phyloP scores from a whole-genome alignment of 2,329 filamentous ascomycete species.

The Blastomyces gilchristii region DNA sequence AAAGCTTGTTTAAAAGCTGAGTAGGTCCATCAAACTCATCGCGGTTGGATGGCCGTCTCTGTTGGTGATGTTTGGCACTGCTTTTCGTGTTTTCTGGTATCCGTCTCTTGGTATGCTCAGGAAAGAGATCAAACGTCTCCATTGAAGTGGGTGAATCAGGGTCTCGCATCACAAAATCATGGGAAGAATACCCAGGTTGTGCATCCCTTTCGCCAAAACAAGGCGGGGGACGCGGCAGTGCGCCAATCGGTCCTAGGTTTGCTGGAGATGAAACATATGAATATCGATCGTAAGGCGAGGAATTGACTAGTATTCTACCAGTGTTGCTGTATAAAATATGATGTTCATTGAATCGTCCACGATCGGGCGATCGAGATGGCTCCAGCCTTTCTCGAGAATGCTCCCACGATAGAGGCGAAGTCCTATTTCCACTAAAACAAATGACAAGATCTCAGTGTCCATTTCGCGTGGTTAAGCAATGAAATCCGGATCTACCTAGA shows the following conservation, averaged over 20 bases:
- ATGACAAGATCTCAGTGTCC: conserved; percentile 7
- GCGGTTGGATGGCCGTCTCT: conserved; percentile 62
- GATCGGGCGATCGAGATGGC: conserved; percentile 16
- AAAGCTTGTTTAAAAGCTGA: conserved; percentile 65
- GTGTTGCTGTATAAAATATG: conserved; percentile 19
- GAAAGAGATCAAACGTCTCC: conserved; percentile 29
- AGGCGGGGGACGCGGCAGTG: conserved; percentile 22
- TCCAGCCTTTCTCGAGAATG: conserved; percentile 11
- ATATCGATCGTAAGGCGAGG: conserved; percentile 23
- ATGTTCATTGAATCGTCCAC: conserved; percentile 25
- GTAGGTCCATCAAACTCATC: conserved; percentile 86
- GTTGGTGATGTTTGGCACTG: conserved; percentile 34
- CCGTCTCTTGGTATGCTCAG: conserved; percentile 28
- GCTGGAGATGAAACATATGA: conserved; percentile 22
- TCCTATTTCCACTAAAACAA: conserved; percentile 10
- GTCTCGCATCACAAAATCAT: conserved; percentile 26
- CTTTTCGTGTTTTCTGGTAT: conserved; percentile 25
- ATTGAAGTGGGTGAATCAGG: conserved; percentile 23
- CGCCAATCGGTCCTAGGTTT: conserved; percentile 26
- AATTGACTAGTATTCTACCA: conserved; percentile 21
- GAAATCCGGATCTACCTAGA: conserved; percentile 8
- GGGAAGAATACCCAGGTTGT: conserved; percentile 23
- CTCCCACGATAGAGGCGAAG: conserved; percentile 11
- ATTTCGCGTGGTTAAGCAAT: neutral
- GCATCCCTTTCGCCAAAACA: conserved; percentile 27